Conservation (phyloP, 2,329 filamentous ascomycete species). For the Fusarium sp. region DNA sequence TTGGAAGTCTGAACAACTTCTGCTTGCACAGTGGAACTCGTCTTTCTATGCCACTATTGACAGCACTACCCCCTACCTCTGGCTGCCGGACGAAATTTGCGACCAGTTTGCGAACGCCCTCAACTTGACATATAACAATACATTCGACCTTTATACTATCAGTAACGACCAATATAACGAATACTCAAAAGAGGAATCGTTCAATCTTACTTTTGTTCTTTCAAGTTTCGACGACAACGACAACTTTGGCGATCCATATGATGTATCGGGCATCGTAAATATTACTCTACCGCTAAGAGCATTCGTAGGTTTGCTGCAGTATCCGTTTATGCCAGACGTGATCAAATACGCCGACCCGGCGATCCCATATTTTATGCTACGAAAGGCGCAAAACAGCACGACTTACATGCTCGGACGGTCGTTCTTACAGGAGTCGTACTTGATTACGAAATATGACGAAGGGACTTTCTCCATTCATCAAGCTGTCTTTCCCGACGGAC, state of each 20-base stretch:
- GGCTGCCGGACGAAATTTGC: constrained; percentile 71
- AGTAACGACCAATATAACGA: constrained; percentile 65
- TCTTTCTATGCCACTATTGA: constrained; percentile 69
- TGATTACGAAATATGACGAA: constrained; percentile 68
- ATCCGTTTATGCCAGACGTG: constrained; percentile 60
- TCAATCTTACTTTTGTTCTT: constrained; percentile 69
- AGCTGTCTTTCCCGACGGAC: constrained; percentile 63
- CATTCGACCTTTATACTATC: constrained; percentile 73
- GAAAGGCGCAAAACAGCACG: constrained; percentile 63
- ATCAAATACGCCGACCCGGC: constrained; percentile 60
- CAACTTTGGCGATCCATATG: constrained; percentile 62
- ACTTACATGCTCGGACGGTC: constrained; percentile 74
- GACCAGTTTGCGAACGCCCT: constrained; percentile 73
- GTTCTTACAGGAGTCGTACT: constrained; percentile 77
- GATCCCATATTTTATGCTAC: constrained; percentile 74
- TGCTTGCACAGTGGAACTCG: constrained; percentile 60
- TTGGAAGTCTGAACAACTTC: constrained; percentile 56
- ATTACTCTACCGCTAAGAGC: constrained; percentile 65
- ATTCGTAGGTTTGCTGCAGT: constrained; percentile 63
- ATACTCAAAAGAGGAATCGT: constrained; percentile 58
- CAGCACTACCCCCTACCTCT: constrained; percentile 73
- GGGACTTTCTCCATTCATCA: constrained; percentile 67
- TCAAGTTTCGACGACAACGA: constrained; percentile 67
- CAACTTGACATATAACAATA: constrained; percentile 73
- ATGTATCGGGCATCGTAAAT: constrained; percentile 65